Evolutionary conservation across 352 stramenopile genomes (phyloP).

Genomic region (Peronospora destructor): DNA sequence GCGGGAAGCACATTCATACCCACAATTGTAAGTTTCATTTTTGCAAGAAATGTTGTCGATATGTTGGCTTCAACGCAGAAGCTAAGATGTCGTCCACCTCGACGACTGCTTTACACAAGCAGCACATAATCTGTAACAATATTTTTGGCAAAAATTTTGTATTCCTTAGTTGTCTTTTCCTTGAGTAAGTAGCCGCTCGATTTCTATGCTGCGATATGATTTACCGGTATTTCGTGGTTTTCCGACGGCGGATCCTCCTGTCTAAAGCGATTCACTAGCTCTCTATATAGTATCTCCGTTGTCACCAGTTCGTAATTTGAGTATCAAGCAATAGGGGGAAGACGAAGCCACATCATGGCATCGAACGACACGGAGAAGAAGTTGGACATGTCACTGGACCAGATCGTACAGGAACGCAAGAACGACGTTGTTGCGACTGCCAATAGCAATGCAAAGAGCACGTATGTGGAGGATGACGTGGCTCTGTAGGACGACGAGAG

Average conservation of each 20-base stretch:
- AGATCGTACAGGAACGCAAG: conserved; percentile 56
- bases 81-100: too few species aligned
- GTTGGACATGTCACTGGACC: conserved; percentile 63
- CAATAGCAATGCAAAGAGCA: conserved; percentile 45
- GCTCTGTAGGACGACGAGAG: conserved; percentile 5
- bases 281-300: neutral
- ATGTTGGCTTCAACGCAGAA: too few species aligned
- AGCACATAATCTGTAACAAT: too few species aligned
- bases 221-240: neutral
- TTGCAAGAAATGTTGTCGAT: too few species aligned
- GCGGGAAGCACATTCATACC: too few species aligned
- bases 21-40: too few species aligned
- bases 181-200: too few species aligned
- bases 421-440: conserved; percentile 11
- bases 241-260: neutral
- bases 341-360: conserved; percentile 17
- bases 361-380: conserved; percentile 56
- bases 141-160: too few species aligned
- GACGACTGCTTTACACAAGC: too few species aligned
- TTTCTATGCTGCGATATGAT: too few species aligned
- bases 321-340: conserved; percentile 6
- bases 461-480: conserved; percentile 31
- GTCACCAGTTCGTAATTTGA: conserved; percentile 11
- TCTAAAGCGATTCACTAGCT: neutral
- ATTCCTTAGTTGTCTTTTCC: too few species aligned